These are phyloP conservation scores for Pyricularia grisea DNA, from an alignment of 2,329 filamentous ascomycete species.

Conservation along the genomic window DNA sequence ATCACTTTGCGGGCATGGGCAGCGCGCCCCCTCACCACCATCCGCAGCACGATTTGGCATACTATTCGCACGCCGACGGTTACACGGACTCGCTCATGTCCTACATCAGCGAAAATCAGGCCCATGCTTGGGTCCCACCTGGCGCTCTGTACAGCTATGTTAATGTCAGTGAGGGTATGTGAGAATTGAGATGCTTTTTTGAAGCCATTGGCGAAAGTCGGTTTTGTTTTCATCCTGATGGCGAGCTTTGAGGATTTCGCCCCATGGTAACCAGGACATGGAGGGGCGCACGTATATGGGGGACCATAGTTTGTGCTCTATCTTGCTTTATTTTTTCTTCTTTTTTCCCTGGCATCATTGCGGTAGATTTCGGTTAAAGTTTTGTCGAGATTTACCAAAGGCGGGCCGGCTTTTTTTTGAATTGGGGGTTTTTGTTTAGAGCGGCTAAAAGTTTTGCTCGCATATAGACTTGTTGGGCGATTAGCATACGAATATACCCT, in stretches of 20 bases:
- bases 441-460: neutral
- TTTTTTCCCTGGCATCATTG: neutral
- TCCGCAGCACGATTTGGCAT: neutral
- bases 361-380: neutral
- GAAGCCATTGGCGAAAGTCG: neutral
- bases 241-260: neutral
- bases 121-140: conserved; percentile 13
- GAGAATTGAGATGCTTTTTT: neutral
- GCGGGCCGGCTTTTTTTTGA: neutral
- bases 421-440: neutral
- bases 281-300: neutral
- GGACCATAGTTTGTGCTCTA: neutral
- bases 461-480: neutral
- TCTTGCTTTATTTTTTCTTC: too few species aligned
- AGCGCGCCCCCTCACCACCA: conserved; percentile 2
- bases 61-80: conserved; percentile 25
- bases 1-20: neutral
- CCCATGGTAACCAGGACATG: neutral
- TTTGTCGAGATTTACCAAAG: too few species aligned
- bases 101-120: conserved; percentile 26
- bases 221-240: neutral
- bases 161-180: neutral
- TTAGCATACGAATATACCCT: neutral
- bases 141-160: conserved; percentile 14
- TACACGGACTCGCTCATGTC: conserved; percentile 36